Evolutionary conservation across 106 monocot genomes (phyloP), one percentile per base, ranked within the genome.

Genomic region (Dendrobium officinale): DNA sequence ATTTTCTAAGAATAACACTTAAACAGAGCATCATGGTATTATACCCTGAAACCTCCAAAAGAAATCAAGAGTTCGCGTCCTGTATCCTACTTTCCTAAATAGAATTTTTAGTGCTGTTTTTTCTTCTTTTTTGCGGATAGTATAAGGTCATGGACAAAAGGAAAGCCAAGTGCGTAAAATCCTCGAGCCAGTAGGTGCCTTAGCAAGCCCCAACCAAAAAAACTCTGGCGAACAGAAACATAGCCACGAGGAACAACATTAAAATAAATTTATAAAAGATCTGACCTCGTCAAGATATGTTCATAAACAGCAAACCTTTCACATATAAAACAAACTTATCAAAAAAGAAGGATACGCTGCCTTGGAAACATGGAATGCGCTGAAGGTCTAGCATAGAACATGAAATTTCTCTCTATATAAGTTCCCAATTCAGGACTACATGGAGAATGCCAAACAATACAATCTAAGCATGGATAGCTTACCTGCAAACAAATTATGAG

Each of bases 381-480:
- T 49, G 76, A 76, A 27, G 9, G 19, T 51, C 76, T 76, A 19
- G 24, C 40, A 49, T 76, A 76, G 27, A 76, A 76, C 76, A 76
- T 76, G 13, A 76, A 48, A 26, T 76, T 76, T 27, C 49, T 76
- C 45, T 76, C 26, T 49, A 76, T 49, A 76, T 47, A 11, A 0
- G 22, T 49, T 6, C 22, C 45, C 45, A 76, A 43, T 49, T 49
- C 26, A 22, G 18, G 19, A 49, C 26, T 76, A 49, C 22, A 49
- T 49, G 76, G 10, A 76, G 48, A 76, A 49, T 29, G 48, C 45
- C 42, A 48, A 48, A 76, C 41, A 76, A 76, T 26, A 76, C 76
- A 76, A 76, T 49, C 24, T 24, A 76, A 76, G 5, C 76, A 76
- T 8, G 42, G 43, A 7, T 20, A 74, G n/a, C 10, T n/a, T 10